Evolutionary conservation across 352 stramenopile genomes (phyloP).

Genomic region (Pythium dissimile): DNA sequence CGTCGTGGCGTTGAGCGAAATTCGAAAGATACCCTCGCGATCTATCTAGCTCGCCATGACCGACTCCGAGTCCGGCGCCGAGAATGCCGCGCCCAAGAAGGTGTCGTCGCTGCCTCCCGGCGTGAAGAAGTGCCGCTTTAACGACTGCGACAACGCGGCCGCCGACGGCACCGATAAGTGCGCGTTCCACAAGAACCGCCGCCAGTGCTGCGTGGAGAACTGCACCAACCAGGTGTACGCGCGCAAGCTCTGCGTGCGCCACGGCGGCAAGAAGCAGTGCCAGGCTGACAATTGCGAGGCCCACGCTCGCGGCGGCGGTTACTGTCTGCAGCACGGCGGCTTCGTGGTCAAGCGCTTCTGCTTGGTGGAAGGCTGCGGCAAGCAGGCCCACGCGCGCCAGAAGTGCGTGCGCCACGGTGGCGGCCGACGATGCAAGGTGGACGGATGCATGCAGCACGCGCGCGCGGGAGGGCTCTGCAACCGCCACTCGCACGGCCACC

Average conservation of each 20-base stretch:
- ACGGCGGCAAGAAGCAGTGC: slow-evolving; percentile 80
- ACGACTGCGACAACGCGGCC: slow-evolving; percentile 72
- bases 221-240: slow-evolving; percentile 85
- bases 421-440: slow-evolving; percentile 63
- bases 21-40: neutral
- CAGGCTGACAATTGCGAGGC: slow-evolving; percentile 70
- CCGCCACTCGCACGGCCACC: slow-evolving; percentile 67
- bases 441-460: slow-evolving; percentile 73
- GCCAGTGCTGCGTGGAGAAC: slow-evolving; percentile 73
- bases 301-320: slow-evolving; percentile 65
- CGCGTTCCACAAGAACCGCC: slow-evolving; percentile 81
- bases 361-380: slow-evolving; percentile 74
- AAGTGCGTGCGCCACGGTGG: slow-evolving; percentile 77
- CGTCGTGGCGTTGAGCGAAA: slow-evolving; percentile 17
- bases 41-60: slow-evolving; percentile 16
- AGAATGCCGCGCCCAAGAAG: slow-evolving; percentile 15
- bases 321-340: slow-evolving; percentile 74
- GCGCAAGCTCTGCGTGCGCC: slow-evolving; percentile 76
- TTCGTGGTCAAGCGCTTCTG: slow-evolving; percentile 84
- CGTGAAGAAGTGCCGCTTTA: slow-evolving; percentile 68
- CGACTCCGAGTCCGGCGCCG: slow-evolving; percentile 12
- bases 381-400: slow-evolving; percentile 71
- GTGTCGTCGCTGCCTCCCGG: slow-evolving; percentile 21
- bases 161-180: slow-evolving; percentile 75
- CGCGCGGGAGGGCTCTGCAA: slow-evolving; percentile 68